Percentiles rank a stretch among this genome's conserved stretches.
Evolutionary conservation across 2,329 filamentous ascomycete species (phyloP).

Genomic region (Fusarium chaquense): DNA sequence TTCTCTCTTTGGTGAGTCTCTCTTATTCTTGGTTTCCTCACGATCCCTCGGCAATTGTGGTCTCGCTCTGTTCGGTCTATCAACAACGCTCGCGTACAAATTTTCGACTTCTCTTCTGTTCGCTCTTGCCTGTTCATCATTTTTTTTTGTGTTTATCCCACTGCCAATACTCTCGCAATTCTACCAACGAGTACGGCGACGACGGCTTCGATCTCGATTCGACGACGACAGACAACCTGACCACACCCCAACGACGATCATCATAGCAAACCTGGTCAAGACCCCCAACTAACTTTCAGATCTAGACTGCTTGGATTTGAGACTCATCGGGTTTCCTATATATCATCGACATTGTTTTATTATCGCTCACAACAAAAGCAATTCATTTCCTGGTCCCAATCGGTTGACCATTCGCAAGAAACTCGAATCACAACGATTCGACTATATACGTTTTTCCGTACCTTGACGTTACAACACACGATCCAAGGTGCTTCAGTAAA

Average conservation of each 20-base stretch:
- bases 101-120: background rate
- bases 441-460: conserved; percentile 31
- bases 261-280: background rate
- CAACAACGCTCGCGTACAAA: conserved; percentile 1
- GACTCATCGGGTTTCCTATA: conserved; percentile 26
- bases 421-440: conserved; percentile 14
- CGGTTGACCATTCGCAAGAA: conserved; percentile 15
- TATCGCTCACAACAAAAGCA: conserved; percentile 31
- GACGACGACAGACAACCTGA: background rate
- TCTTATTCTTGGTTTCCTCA: background rate
- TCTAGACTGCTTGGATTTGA: conserved; percentile 24
- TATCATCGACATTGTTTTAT: conserved; percentile 23
- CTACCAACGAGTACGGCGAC: background rate
- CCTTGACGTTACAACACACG: conserved; percentile 37
- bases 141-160: background rate
- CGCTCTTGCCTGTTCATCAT: background rate
- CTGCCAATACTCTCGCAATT: background rate
- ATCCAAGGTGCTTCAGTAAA: conserved; percentile 47
- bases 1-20: conserved; percentile 42
- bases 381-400: conserved; percentile 12
- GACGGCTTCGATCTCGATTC: background rate
- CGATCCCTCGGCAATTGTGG: conserved; percentile 2
- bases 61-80: background rate
- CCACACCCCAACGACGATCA: background rate
- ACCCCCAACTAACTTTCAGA: conserved; percentile 12